Evolutionary conservation across 352 stramenopile species (phyloP).

Genomic region (Paralagenidium karlingii): DNA sequence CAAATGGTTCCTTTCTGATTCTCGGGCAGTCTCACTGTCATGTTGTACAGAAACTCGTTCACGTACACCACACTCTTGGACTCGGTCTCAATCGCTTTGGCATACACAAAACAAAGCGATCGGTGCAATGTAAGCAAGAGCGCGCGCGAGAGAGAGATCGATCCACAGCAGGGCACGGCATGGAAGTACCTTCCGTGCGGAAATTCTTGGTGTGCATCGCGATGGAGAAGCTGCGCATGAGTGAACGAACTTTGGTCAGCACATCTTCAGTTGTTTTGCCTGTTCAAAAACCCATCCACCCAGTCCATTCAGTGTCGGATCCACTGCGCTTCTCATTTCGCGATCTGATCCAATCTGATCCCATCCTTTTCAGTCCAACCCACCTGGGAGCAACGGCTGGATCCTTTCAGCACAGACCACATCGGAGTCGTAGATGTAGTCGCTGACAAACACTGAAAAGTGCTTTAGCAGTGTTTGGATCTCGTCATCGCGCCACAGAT

Average conservation of each 20-base stretch:
- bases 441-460: slow-evolving; percentile 30
- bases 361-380: neutral
- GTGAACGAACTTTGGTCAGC: slow-evolving; percentile 19
- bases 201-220: slow-evolving; percentile 56
- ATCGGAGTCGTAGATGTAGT: slow-evolving; percentile 49
- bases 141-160: neutral
- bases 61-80: slow-evolving; percentile 19
- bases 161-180: neutral
- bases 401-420: slow-evolving; percentile 26
- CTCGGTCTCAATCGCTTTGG: neutral
- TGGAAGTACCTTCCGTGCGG: slow-evolving; percentile 30
- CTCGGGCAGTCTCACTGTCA: slow-evolving; percentile 33
- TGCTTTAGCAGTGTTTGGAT: slow-evolving; percentile 31
- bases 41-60: slow-evolving; percentile 63
- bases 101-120: neutral
- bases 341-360: slow-evolving; percentile 1
- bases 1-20: slow-evolving; percentile 45
- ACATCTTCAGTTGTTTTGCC: slow-evolving; percentile 24
- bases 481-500: slow-evolving; percentile 38
- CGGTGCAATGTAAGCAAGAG: neutral
- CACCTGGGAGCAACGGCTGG: slow-evolving; percentile 23
- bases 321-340: neutral
- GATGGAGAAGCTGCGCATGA: slow-evolving; percentile 50
- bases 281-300: slow-evolving; percentile 2
- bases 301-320: no score